phyloP scores from a whole-genome alignment of 495 filamentous ascomycete species.

The Delitschia confertaspora region DNA sequence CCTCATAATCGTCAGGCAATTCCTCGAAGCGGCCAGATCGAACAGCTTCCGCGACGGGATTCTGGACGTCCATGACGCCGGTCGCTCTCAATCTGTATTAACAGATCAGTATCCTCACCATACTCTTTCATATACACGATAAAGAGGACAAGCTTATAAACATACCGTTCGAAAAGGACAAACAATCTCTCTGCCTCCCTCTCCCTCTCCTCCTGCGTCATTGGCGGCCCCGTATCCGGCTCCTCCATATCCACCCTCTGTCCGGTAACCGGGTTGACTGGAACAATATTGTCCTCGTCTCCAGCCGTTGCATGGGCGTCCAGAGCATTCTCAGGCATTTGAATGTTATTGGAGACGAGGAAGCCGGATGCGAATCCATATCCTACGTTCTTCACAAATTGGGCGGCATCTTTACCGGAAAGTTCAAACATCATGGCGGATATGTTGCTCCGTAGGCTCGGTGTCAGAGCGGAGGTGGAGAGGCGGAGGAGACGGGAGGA shows the following conservation, averaged over 20 bases:
- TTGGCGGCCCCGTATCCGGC: constrained; percentile 49
- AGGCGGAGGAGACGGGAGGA: constrained; percentile 69
- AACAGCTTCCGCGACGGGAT: constrained; percentile 70
- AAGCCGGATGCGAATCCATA: constrained; percentile 91
- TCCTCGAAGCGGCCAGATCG: constrained; percentile 77
- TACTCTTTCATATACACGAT: constrained; percentile 21
- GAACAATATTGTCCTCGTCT: constrained; percentile 29
- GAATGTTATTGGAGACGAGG: constrained; percentile 69
- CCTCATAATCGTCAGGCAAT: constrained; percentile 32
- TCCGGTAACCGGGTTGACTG: constrained; percentile 85
- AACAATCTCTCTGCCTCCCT: constrained; percentile 87
- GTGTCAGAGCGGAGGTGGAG: constrained; percentile 61
- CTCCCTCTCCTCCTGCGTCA: constrained; percentile 89
- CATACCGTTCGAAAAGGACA: constrained; percentile 85
- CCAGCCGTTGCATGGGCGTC: constrained; percentile 45
- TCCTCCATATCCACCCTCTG: constrained; percentile 66
- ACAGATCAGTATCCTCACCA: too few relatives aligned
- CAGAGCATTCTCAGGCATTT: constrained; percentile 58
- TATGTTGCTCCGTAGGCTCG: constrained; percentile 64
- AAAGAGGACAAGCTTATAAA: constrained; percentile 1
- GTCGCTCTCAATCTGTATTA: constrained; percentile 70
- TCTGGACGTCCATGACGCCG: constrained; percentile 74
- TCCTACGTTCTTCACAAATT: constrained; percentile 41
- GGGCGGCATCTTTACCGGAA: constrained; percentile 48
- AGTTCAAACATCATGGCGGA: constrained; percentile 78